Evolutionary conservation across 2,329 filamentous ascomycete species (phyloP).

Genomic region (Huntiella savannae): DNA sequence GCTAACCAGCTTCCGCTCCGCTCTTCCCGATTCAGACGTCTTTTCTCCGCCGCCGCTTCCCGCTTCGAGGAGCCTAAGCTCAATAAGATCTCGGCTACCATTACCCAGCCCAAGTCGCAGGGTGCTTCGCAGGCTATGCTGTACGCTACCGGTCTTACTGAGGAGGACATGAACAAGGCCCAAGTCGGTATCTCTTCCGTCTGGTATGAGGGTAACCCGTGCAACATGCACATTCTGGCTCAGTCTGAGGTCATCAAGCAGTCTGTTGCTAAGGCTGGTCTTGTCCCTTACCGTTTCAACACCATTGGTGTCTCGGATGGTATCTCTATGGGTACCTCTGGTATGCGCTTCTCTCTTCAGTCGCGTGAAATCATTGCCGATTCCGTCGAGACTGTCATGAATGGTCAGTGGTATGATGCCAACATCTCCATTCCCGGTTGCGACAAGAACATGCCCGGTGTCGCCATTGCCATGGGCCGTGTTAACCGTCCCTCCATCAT

Average conservation of each 20-base stretch:
- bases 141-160: slow-evolving; percentile 77
- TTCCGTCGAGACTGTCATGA: slow-evolving; percentile 82
- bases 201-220: slow-evolving; percentile 96
- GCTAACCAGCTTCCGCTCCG: background rate
- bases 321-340: slow-evolving; percentile 94
- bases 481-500: slow-evolving; percentile 87
- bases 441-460: slow-evolving; percentile 96
- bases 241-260: slow-evolving; percentile 57
- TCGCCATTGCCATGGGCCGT: slow-evolving; percentile 73
- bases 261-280: slow-evolving; percentile 46
- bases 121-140: slow-evolving; percentile 98
- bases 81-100: slow-evolving; percentile 66
- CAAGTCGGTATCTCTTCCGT: slow-evolving; percentile 96
- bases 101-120: slow-evolving; percentile 96
- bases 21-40: slow-evolving; percentile 21
- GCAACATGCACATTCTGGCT: slow-evolving; percentile 96
- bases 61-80: slow-evolving; percentile 30
- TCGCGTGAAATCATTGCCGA: slow-evolving; percentile 85
- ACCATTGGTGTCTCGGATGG: slow-evolving; percentile 94
- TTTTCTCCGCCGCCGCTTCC: slow-evolving; percentile 31
- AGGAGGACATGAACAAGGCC: slow-evolving; percentile 83
- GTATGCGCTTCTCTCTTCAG: slow-evolving; percentile 90
- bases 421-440: slow-evolving; percentile 87
- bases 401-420: slow-evolving; percentile 79
- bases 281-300: slow-evolving; percentile 95